These are phyloP conservation scores for Eucalyptus albens DNA, from an alignment of 345 rosid species.

Conservation along the genomic window DNA sequence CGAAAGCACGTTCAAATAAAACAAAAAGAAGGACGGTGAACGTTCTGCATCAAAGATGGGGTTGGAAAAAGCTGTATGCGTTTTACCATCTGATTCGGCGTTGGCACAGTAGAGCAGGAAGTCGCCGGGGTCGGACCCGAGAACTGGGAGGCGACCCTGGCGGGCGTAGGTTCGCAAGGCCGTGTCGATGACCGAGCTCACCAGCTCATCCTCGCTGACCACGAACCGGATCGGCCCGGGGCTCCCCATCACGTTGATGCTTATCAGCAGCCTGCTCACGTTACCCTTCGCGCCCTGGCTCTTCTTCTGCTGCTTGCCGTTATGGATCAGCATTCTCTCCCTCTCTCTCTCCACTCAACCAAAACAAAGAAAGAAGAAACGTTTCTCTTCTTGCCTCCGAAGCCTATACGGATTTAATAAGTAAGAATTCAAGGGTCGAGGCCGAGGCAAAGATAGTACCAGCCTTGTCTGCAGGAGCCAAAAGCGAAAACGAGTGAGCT, in stretches of 20 bases:
- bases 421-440: constrained; percentile 55
- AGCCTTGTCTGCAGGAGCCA: constrained; percentile 96
- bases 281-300: constrained; percentile 19
- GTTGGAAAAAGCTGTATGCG: background rate
- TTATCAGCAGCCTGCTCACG: constrained; percentile 48
- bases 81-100: constrained; percentile 25
- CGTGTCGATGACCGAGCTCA: constrained; percentile 62
- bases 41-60: background rate
- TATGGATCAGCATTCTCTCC: constrained; percentile 55
- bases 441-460: constrained; percentile 98
- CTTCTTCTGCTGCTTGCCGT: constrained; percentile 54
- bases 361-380: background rate
- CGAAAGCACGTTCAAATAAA: background rate
- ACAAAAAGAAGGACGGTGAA: background rate
- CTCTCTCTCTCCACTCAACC: background rate
- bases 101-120: constrained; percentile 70
- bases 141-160: constrained; percentile 84
- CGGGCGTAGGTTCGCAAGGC: constrained; percentile 82
- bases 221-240: constrained; percentile 95
- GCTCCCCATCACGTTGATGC: constrained; percentile 80
- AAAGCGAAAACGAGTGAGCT: constrained; percentile 65
- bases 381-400: background rate
- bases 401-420: background rate
- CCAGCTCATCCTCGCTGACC: constrained; percentile 66
- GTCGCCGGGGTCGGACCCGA: constrained; percentile 64